Evolutionary conservation across 225 moss, liverwort and hornwort genomes (phyloP), one percentile per base, ranked within the genome.

Genomic region (Takakia lepidozioides): DNA sequence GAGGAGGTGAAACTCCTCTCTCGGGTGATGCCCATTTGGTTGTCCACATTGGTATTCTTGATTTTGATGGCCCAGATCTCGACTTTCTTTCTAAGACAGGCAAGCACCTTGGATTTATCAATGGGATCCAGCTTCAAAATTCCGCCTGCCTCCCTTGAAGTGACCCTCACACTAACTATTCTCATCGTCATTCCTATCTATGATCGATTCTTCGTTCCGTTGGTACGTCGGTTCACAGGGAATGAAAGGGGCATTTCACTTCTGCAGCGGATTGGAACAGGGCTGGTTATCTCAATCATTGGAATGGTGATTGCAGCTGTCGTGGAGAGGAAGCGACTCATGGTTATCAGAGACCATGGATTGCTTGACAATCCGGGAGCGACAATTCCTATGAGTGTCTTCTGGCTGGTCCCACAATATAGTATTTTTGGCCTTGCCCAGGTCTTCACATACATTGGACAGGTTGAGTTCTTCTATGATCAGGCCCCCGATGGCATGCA

Each of bases 221-320:
- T 80, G 4, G 46, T 75, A 35, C 51, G 81, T 15, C 56, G 58
- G n/a, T 71, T 68, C 44, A 88, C 75, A 0, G 64, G 75, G 0
- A 68, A 49, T 36, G 43, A 46, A 11, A 65, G 72, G 28, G 93
- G 86, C 22, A 76, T 86, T 13, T 72, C 83, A 2, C 59, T 70
- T 27, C 60, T 93, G 19, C 83, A 86, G 41, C 83, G 93, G 4
- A 86, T 89, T 19, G 93, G 86, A 35, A 75, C 72, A 17, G 84
- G 86, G 15, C 66, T 75, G 9, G 3, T 70, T 1, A 66, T 89
- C 60, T 81, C 83, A 5, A 51, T 78, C 44, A 21, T 78, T 10
- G 79, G 82, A 9, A 88, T 85, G 85, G 63, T 86, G 29, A 60
- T 75, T 17, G 88, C 88, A 0, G 85, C 87, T n/a, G 59, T 93